These are phyloP conservation scores for Pestalotiopsis sp. DNA, from an alignment of 2,329 filamentous ascomycete genomes.

Conservation along the genomic window DNA sequence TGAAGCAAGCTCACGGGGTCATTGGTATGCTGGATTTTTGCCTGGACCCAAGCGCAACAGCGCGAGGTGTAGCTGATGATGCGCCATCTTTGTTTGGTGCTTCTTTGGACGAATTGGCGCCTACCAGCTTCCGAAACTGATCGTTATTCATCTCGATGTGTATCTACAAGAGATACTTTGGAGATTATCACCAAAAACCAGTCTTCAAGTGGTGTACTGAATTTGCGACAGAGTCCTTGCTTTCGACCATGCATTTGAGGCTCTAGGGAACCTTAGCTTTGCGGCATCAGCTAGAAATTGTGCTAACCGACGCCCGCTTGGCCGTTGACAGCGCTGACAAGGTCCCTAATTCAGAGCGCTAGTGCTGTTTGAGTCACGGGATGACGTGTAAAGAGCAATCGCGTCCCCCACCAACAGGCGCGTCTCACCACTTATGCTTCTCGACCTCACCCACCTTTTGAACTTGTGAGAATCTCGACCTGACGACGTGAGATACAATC, in stretches of 20 bases:
- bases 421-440: neutral
- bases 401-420: slow-evolving; percentile 15
- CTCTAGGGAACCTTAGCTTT: neutral
- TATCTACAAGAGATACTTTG: neutral
- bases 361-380: slow-evolving; percentile 34
- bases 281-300: neutral
- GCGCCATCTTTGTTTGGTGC: slow-evolving; percentile 46
- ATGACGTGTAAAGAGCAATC: slow-evolving; percentile 37
- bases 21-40: slow-evolving; percentile 84
- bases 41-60: slow-evolving; percentile 70
- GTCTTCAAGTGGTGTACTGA: neutral
- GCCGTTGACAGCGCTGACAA: neutral
- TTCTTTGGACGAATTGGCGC: slow-evolving; percentile 46
- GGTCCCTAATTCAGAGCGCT: neutral
- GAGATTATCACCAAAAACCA: neutral
- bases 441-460: neutral
- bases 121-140: slow-evolving; percentile 83
- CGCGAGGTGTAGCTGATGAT: slow-evolving; percentile 36
- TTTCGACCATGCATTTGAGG: too few species aligned
- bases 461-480: too few species aligned
- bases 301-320: neutral
- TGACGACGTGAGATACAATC: neutral
- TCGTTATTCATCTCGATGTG: slow-evolving; percentile 80
- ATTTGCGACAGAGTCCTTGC: too few species aligned
- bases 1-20: slow-evolving; percentile 71